Percentiles rank a stretch among this genome's conserved stretches.
These are phyloP conservation scores for Amanita pseudoporphyria DNA, from an alignment of 768 basidiomycete genomes.

Conservation along the genomic window DNA sequence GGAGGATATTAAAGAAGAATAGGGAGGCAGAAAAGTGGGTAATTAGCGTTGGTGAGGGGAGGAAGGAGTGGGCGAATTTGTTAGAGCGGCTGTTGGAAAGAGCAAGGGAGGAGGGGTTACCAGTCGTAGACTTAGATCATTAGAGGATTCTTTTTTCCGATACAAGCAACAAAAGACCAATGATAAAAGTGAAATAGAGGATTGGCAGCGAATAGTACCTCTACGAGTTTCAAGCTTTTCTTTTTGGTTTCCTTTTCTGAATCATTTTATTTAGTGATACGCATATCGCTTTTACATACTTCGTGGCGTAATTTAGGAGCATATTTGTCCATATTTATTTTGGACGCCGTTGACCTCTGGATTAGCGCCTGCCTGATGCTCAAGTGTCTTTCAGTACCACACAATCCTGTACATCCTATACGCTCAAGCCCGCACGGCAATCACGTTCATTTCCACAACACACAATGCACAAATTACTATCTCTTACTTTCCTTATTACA, in stretches of 20 bases:
- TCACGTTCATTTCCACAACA: not conserved
- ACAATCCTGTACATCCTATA: not conserved
- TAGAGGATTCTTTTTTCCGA: not conserved
- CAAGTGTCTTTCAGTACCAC: no score
- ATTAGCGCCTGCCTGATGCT: no score
- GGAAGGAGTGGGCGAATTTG: slow-evolving; percentile 52
- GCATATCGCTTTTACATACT: no score
- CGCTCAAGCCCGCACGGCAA: slow-evolving; percentile 1
- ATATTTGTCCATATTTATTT: no score
- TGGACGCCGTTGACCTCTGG: no score
- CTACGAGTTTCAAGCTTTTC: no score
- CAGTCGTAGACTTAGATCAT: slow-evolving; percentile 2
- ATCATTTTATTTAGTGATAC: no score
- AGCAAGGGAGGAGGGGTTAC: slow-evolving; percentile 16
- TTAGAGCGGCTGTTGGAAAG: slow-evolving; percentile 24
- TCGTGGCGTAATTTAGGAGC: no score
- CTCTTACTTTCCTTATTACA: not conserved
- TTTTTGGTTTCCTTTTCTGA: no score
- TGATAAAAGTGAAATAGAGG: no score
- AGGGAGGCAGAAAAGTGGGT: slow-evolving; percentile 56
- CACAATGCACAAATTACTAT: not conserved
- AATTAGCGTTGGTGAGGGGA: slow-evolving; percentile 48
- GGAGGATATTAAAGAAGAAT: slow-evolving; percentile 45
- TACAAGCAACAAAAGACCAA: no score
- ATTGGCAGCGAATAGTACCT: no score